phyloP scores from a whole-genome alignment of 495 filamentous ascomycete species.

The Hypoxylon subgilvum region DNA sequence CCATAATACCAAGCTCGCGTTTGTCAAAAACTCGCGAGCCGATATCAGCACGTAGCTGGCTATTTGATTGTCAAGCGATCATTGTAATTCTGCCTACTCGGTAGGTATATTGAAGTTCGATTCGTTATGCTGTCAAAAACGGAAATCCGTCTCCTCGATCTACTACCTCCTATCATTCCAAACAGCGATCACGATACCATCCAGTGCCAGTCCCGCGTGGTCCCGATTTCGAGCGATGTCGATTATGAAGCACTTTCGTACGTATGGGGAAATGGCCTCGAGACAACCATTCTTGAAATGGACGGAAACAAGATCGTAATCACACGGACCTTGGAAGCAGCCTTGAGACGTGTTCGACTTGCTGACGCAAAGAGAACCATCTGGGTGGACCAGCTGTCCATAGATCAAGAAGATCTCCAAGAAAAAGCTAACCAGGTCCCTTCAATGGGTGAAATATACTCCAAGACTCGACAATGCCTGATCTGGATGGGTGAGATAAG shows the following conservation, averaged over 20 bases:
- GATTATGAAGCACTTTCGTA: not conserved
- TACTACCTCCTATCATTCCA: too few relatives aligned
- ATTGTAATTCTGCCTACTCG: too few relatives aligned
- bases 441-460: slow-evolving; percentile 10
- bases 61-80: too few relatives aligned
- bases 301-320: not conserved
- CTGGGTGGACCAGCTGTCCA: slow-evolving; percentile 14
- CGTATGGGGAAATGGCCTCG: not conserved
- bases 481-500: not conserved
- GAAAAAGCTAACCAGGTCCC: slow-evolving; percentile 5
- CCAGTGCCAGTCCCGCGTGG: too few relatives aligned
- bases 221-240: too few relatives aligned
- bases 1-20: too few relatives aligned
- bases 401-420: slow-evolving; percentile 10
- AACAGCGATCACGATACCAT: too few relatives aligned
- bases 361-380: not conserved
- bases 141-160: too few relatives aligned
- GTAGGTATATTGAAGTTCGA: too few relatives aligned
- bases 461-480: not conserved
- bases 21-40: too few relatives aligned
- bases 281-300: not conserved
- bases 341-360: not conserved
- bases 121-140: too few relatives aligned
- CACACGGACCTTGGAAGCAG: not conserved
- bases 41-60: too few relatives aligned